phyloP scores from a whole-genome alignment of 2,329 filamentous ascomycete genomes.

The Penicillium capsulatum region DNA sequence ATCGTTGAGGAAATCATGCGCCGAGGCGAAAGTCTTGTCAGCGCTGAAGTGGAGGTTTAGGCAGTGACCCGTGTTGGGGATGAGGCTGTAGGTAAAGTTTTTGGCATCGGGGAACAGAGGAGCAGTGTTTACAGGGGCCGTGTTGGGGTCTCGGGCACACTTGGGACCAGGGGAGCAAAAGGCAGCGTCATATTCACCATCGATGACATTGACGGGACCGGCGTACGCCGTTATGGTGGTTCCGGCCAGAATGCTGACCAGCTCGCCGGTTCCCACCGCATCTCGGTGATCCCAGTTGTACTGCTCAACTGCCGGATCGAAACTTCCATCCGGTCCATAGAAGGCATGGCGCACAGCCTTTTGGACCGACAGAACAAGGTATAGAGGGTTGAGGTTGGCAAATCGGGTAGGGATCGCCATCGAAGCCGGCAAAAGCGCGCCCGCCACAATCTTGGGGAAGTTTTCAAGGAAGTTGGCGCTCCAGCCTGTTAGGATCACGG shows the following conservation, averaged over 20 bases:
- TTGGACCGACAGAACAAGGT: background rate
- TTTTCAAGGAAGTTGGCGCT: background rate
- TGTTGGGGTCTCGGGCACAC: conserved; percentile 1
- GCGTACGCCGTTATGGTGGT: background rate
- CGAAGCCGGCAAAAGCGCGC: conserved; percentile 1
- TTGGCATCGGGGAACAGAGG: conserved; percentile 1
- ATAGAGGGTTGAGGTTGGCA: background rate
- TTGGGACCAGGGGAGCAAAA: conserved; percentile 3
- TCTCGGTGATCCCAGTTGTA: conserved; percentile 1
- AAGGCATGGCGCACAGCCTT: background rate
- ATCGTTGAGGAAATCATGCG: too few species aligned
- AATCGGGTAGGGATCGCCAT: background rate
- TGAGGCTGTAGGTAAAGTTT: conserved; percentile 1
- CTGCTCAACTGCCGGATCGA: conserved; percentile 1
- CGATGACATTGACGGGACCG: conserved; percentile 2
- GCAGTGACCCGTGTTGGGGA: conserved; percentile 4
- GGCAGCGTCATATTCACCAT: conserved; percentile 2
- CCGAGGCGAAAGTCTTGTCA: too few species aligned
- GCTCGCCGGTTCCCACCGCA: background rate
- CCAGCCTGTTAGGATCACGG: conserved; percentile 11
- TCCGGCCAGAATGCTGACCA: background rate
- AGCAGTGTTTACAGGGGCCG: background rate
- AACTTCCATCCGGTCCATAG: conserved; percentile 6
- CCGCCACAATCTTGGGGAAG: background rate
- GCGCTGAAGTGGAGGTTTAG: conserved; percentile 5